Base-by-base conservation (phyloP, 2,329 filamentous ascomycete species). In the Whalleya microplaca region DNA sequence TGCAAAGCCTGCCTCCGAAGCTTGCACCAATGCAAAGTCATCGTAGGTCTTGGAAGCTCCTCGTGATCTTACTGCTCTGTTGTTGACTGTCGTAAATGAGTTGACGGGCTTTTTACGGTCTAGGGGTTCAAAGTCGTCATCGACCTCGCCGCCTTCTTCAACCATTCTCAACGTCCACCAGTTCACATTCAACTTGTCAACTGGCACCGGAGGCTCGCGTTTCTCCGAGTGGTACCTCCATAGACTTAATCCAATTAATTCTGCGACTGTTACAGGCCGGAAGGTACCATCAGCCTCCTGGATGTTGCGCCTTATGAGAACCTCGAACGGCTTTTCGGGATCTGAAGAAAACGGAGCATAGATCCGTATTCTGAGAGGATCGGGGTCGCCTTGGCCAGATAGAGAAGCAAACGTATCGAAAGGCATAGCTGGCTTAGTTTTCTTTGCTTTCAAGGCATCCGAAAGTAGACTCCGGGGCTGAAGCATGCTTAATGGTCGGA, bases 151-250 rank as follows among this genome's bases (percentile, higher is more conserved):
- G 53, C 91, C 90, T 69, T 95, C 86, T 59, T 95, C 87, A 1
- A 93, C 90, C 86, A 96, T 92, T 41, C 90, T 84, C 53, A 96
- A 75, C 21, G 87, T 91, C 89, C 90, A 95, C 78, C 86, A 86
- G 68, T 94, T 94, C 64, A 93, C 87, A 64, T 91, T 91, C 50
- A 86, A 78, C 68, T 91, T 90, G 48, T 87, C 83, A 1, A 76
- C 71, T 0, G 85, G 77, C 9, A 95, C 76, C 0, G 81, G 70
- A 2, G 91, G 91, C 61, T 92, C 84, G 23, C 86, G 77, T 64
- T 89, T 89, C 69, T 93, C 90, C 65, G 93, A 88, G 46, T 85
- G 84, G 70, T 94, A 95, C 60, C 88, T 81, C 80, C 89, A 93
- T 12, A 96, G 74, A 59, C 87, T 87, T 59, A 94, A 80, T 0